phyloP scores from a whole-genome alignment of 805 yeast species.

The Grigorovia transvaalensis region DNA sequence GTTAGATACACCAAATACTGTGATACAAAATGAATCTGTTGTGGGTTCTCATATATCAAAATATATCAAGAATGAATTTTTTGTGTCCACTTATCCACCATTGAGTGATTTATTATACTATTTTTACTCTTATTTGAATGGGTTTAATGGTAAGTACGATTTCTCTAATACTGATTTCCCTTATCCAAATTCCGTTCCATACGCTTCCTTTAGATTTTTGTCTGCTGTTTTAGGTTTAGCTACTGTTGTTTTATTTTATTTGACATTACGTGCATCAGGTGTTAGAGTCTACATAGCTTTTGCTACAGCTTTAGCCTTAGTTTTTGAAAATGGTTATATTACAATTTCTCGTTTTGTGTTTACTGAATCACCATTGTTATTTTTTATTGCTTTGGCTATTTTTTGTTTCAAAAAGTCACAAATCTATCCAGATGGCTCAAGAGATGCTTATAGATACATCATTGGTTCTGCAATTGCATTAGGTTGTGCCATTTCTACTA shows the following conservation, averaged over 20 bases:
- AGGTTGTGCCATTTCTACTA: conserved; percentile 63
- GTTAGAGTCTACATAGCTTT: conserved; percentile 55
- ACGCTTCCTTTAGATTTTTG: conserved; percentile 54
- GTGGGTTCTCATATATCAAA: conserved; percentile 89
- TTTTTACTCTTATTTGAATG: conserved; percentile 52
- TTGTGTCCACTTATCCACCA: conserved; percentile 73
- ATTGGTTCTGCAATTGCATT: conserved; percentile 51
- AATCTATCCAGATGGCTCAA: conserved; percentile 48
- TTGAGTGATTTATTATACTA: conserved; percentile 65
- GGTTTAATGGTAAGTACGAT: conserved; percentile 59
- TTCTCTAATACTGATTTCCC: conserved; percentile 54
- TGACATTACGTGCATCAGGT: conserved; percentile 67
- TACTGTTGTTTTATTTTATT: conserved; percentile 52
- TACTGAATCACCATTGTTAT: conserved; percentile 64
- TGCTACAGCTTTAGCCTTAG: conserved; percentile 42
- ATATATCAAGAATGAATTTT: conserved; percentile 54
- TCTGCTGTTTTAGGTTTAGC: conserved; percentile 60
- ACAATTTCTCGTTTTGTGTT: conserved; percentile 67
- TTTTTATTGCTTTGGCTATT: conserved; percentile 63
- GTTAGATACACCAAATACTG: conserved; percentile 60
- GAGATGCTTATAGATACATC: conserved; percentile 47
- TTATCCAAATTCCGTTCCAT: conserved; percentile 50
- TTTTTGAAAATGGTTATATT: conserved; percentile 54
- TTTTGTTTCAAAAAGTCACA: conserved; percentile 60
- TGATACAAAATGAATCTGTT: conserved; percentile 85